These are phyloP conservation scores for Akebia trifoliata DNA, from an alignment of 164 flowering plant genomes.

Conservation along the genomic window DNA sequence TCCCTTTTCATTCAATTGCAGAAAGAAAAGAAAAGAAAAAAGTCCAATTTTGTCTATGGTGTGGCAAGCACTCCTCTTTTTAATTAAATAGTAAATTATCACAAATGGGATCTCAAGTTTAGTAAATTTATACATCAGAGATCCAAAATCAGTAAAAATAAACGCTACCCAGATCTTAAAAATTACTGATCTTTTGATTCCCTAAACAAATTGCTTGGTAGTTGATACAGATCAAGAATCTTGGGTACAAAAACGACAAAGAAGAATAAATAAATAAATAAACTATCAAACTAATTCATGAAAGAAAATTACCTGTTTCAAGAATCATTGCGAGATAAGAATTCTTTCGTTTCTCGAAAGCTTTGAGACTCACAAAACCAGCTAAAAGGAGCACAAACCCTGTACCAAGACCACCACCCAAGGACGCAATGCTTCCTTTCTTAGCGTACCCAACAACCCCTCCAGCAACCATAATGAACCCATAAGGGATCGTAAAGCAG, in stretches of 20 bases:
- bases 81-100: too few relatives aligned
- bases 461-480: conserved; percentile 56
- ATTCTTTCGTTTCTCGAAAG: conserved; percentile 62
- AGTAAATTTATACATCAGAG: background rate
- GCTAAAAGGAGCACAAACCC: conserved; percentile 73
- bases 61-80: too few relatives aligned
- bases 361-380: conserved; percentile 75
- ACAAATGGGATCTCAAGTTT: too few relatives aligned
- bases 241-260: background rate
- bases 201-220: background rate
- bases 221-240: background rate
- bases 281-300: background rate
- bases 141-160: background rate
- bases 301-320: conserved; percentile 51
- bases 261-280: too few relatives aligned
- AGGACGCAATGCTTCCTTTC: conserved; percentile 73
- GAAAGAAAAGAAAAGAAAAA: too few relatives aligned
- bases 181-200: background rate
- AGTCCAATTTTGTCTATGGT: too few relatives aligned
- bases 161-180: conserved; percentile 2
- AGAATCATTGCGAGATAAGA: conserved; percentile 56
- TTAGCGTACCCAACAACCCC: conserved; percentile 65
- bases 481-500: conserved; percentile 94
- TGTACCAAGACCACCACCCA: conserved; percentile 71
- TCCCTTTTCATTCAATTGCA: too few relatives aligned